These are phyloP conservation scores for Wallacemonas rigidus DNA, from an alignment of 208 protist species.

Conservation along the genomic window DNA sequence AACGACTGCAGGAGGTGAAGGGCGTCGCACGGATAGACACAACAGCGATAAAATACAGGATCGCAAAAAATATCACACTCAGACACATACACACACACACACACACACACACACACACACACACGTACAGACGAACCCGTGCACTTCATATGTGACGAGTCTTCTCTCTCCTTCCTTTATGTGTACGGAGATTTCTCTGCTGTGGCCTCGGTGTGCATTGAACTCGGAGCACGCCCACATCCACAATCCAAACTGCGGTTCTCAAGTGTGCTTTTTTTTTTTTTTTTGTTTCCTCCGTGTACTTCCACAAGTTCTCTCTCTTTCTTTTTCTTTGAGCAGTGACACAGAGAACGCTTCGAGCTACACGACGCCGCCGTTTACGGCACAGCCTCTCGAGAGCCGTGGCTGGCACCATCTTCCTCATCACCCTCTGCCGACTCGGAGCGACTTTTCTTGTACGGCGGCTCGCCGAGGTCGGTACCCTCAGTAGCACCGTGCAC, in stretches of 20 bases:
- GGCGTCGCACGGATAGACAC: too few relatives aligned
- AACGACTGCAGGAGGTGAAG: too few relatives aligned
- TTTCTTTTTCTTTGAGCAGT: neutral
- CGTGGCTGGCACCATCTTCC: constrained; percentile 1
- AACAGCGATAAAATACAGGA: too few relatives aligned
- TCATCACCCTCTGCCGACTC: neutral
- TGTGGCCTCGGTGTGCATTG: too few relatives aligned
- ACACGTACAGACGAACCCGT: constrained; percentile 7
- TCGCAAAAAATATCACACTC: neutral
- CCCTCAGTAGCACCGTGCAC: neutral
- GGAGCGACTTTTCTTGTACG: neutral
- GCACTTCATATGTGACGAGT: too few relatives aligned
- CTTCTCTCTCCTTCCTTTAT: too few relatives aligned
- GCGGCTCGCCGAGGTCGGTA: neutral
- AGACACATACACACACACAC: neutral
- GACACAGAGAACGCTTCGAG: neutral
- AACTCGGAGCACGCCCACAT: too few relatives aligned
- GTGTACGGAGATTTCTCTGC: too few relatives aligned
- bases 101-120: neutral
- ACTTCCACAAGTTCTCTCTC: neutral
- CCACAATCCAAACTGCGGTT: too few relatives aligned
- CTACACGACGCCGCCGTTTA: too few relatives aligned
- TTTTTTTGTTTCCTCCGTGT: too few relatives aligned
- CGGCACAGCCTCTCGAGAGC: neutral
- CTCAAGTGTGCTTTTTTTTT: too few relatives aligned